Conservation (phyloP, 1,284 basidiomycete genomes). For the Malassezia restricta region DNA sequence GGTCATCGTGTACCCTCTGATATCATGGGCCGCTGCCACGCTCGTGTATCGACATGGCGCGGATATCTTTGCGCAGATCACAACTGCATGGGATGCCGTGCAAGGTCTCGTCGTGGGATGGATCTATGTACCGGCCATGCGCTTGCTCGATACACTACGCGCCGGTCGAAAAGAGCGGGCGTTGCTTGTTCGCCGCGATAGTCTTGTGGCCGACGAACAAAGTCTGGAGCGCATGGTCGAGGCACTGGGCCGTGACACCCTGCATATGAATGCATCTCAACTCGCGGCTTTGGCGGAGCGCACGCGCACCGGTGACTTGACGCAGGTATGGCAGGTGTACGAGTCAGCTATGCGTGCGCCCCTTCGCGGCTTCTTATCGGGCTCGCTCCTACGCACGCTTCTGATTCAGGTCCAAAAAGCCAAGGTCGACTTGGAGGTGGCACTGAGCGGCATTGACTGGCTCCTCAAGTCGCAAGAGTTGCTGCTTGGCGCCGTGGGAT, state of each 20-base stretch:
- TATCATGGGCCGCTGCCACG: constrained; percentile 17
- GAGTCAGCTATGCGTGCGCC: constrained; percentile 81
- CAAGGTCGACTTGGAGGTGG: constrained; percentile 85
- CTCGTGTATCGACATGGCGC: constrained; percentile 28
- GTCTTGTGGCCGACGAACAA: constrained; percentile 67
- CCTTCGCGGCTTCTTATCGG: constrained; percentile 64
- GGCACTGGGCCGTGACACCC: constrained; percentile 67
- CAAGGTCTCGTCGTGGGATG: constrained; percentile 69
- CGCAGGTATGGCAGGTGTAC: constrained; percentile 73
- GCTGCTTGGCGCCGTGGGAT: constrained; percentile 91
- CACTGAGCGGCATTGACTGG: constrained; percentile 74
- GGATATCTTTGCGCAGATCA: constrained; percentile 47
- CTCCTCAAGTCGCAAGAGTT: constrained; percentile 86
- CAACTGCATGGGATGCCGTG: constrained; percentile 60
- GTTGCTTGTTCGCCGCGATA: constrained; percentile 60
- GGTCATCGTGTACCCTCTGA: constrained; percentile 28
- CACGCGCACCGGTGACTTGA: constrained; percentile 71
- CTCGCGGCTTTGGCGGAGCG: constrained; percentile 54
- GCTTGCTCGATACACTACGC: constrained; percentile 69
- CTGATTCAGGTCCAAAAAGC: constrained; percentile 94
- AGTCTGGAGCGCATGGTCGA: constrained; percentile 86
- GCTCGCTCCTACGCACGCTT: constrained; percentile 69
- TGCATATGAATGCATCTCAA: constrained; percentile 53
- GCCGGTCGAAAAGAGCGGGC: constrained; percentile 59
- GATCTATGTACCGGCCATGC: constrained; percentile 74